Evolutionary conservation across 2,329 filamentous ascomycete genomes (phyloP), one percentile per base, ranked within the genome.

Genomic region (Basipetospora chlamydospora): DNA sequence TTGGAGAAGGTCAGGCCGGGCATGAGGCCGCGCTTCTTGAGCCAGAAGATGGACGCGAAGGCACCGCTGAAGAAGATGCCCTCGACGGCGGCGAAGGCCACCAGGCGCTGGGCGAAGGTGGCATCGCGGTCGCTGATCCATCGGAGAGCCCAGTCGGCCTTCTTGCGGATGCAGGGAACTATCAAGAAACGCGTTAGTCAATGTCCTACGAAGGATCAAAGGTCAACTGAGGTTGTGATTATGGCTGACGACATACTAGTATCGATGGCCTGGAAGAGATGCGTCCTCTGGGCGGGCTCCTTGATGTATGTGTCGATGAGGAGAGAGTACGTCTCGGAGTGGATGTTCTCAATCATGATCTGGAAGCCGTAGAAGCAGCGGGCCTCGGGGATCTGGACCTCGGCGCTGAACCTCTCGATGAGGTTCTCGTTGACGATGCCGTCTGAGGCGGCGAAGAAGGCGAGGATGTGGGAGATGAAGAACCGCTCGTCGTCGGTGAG

Each of bases 281-380:
- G 87, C 43, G 74, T 81, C 49, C 85, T 79, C 68, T 98, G 88
- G 57, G 82, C 81, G 44, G 84, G 82, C 68, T 98, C 90, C 72
- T 92, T 95, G 66, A 98, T 93, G 63, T 98, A 98, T 44, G 88
- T 95, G 60, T 98, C 90, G 58, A 98, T 98, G 56, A 98, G 78
- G 25, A 98, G 79, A 15, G 88, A 96, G 74, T 98, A 98, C 38
- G 90, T 98, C 69, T 98, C 90, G 12, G 90, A 95, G 73, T 98
- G 90, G 53, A 98, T 94, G 67, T 98, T 98, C 73, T 98, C 90
- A 84, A 98, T 96, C 90, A 98, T 98, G 68, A 96, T 96, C 69
- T 98, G 90, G 75, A 98, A 98, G 46, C 90, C 90, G 61, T 98
- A 98, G 73, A 98, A 98, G 77, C 90, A 98, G 53, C 90, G 86